These are phyloP conservation scores for Limonium bicolor DNA, from an alignment of 148 eudicot genomes.

Conservation along the genomic window DNA sequence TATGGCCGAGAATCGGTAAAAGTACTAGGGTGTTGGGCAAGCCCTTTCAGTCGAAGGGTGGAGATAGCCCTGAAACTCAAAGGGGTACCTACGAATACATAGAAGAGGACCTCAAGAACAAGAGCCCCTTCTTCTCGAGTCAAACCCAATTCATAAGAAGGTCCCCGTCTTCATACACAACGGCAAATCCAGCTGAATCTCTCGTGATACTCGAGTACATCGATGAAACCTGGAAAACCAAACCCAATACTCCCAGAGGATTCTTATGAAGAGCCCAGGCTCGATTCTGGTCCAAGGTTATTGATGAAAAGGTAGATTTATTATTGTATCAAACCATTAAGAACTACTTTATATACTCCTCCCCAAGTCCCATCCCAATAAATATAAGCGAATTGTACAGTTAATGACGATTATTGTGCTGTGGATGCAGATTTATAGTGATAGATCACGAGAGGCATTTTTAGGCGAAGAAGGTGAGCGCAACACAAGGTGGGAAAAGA, in stretches of 20 bases:
- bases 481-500: slow-evolving; percentile 12
- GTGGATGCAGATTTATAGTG: background rate
- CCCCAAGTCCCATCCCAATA: too few species aligned
- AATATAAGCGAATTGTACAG: too few species aligned
- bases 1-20: too few species aligned
- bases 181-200: slow-evolving; percentile 24
- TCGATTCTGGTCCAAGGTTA: slow-evolving; percentile 36
- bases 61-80: slow-evolving; percentile 18
- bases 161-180: slow-evolving; percentile 22
- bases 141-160: slow-evolving; percentile 18
- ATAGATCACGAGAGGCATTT: background rate
- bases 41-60: slow-evolving; percentile 14
- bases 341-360: too few species aligned
- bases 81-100: slow-evolving; percentile 14
- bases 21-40: slow-evolving; percentile 7
- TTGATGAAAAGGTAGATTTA: slow-evolving; percentile 17
- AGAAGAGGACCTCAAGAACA: slow-evolving; percentile 14
- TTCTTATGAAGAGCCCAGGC: slow-evolving; percentile 25
- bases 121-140: slow-evolving; percentile 16
- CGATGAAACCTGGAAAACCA: slow-evolving; percentile 22
- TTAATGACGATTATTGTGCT: background rate
- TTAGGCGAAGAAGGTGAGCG: slow-evolving; percentile 1
- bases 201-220: slow-evolving; percentile 32
- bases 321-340: too few species aligned
- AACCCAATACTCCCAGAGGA: slow-evolving; percentile 24